These are phyloP conservation scores for Globomyces sp. DNA, from an alignment of 371 early-diverging fungal species.

Conservation along the genomic window DNA sequence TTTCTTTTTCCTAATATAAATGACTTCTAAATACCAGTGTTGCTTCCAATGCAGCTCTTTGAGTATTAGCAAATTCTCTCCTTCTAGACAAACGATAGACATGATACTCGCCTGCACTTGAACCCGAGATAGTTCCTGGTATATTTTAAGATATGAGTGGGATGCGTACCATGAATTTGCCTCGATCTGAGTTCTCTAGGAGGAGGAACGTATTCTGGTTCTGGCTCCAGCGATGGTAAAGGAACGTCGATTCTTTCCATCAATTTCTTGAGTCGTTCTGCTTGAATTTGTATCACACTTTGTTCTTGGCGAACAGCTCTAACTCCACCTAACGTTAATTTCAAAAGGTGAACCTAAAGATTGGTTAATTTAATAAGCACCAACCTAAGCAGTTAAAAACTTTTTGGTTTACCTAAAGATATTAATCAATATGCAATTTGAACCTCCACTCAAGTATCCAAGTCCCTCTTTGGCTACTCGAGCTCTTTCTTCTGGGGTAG, in stretches of 20 bases:
- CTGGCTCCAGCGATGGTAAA: not conserved
- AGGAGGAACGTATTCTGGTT: not conserved
- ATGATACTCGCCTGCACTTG: not conserved
- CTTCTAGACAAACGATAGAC: not conserved
- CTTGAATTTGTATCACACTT: not conserved
- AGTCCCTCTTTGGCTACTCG: not conserved
- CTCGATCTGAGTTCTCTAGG: not conserved
- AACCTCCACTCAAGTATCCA: not conserved
- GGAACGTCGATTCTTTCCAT: conserved; percentile 9
- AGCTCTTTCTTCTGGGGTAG: conserved; percentile 7
- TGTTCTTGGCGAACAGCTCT: not conserved
- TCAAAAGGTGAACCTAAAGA: too few species aligned
- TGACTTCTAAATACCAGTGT: not conserved
- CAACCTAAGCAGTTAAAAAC: too few species aligned
- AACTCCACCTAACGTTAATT: not conserved
- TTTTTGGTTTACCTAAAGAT: too few species aligned
- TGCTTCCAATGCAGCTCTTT: not conserved
- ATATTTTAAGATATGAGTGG: not conserved
- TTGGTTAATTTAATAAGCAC: too few species aligned
- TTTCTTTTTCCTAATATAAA: not conserved
- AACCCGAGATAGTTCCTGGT: not conserved
- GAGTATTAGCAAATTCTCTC: not conserved
- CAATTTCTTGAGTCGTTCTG: conserved; percentile 9
- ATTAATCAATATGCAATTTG: too few species aligned
- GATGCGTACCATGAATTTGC: not conserved